These are phyloP conservation scores for Diaporthe capsici DNA, from an alignment of 2,329 filamentous ascomycete species.

Conservation along the genomic window DNA sequence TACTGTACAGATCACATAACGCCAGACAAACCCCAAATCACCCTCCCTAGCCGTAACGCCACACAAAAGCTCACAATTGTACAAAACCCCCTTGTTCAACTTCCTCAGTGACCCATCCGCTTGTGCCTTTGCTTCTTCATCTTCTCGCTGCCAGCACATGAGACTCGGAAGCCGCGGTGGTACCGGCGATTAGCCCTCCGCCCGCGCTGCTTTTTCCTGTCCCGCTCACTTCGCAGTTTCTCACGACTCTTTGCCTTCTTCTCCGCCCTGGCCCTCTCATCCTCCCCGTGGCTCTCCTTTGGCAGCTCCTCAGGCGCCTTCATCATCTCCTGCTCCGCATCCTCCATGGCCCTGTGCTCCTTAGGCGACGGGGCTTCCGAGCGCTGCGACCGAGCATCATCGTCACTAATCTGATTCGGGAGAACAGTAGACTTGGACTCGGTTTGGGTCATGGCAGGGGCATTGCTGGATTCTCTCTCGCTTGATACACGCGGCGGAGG, in stretches of 20 bases:
- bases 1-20: slow-evolving; percentile 3
- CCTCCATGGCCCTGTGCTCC: not conserved
- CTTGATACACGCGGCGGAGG: not conserved
- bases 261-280: not conserved
- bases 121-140: not conserved
- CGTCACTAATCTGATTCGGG: not conserved
- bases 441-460: no score
- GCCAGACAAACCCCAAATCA: not conserved
- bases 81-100: not conserved
- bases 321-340: not conserved
- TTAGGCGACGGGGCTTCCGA: slow-evolving; percentile 31
- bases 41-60: not conserved
- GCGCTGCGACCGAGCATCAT: not conserved
- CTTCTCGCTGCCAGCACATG: not conserved
- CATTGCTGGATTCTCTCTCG: not conserved
- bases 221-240: not conserved
- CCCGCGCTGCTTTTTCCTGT: not conserved
- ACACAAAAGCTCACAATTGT: not conserved
- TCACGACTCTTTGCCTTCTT: not conserved
- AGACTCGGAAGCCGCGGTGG: not conserved
- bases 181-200: not conserved
- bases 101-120: not conserved
- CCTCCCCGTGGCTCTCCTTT: not conserved
- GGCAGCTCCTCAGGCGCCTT: not conserved
- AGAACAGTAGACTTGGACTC: not conserved